Evolutionary conservation across 352 stramenopile species (phyloP), one percentile per base, ranked within the genome.

Genomic region (Phytophthora litchii): DNA sequence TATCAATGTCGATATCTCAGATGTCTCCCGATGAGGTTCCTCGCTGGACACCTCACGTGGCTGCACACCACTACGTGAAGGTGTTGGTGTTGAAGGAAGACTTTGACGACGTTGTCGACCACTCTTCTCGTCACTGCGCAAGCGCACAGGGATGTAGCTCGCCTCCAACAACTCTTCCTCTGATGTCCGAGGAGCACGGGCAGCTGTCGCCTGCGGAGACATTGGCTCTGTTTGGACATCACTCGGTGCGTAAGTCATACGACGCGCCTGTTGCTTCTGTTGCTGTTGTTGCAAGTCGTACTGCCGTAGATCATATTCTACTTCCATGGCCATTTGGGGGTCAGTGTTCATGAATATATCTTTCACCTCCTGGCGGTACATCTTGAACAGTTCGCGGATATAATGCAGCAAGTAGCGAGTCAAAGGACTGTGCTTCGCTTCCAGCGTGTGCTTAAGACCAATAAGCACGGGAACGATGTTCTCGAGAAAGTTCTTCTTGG

Each of bases 401-500:
- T 98, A 99, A 43, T 83, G 73, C 70, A 98, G 95, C 50, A 99
- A 65, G 54, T 98, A 88, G 38, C 92, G 86, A 54, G 98, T 92
- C 43, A 99, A 64, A 0, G 95, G 95, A 52, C 94, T 99, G 46
- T 92, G 87, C 58, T 92, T 97, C 16, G 77, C 80, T 58, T 99
- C 94, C 20, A 99, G 79, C 25, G 94, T 91, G 51, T 93, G 87
- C 70, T 99, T 99, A 27, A 99, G 80, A 14, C 91, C 96, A 50
- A 98, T 97, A 16, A 99, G 70, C 34, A 99, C 95, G 0, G 97
- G 97, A 9, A 99, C 86, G 2, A 99, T 80, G 44, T 98, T 98
- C 70, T 99, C 96, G 29, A 99, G 76, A 38, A 99, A 91, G 65
- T 99, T 98, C 72, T 98, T 99, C 62, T 95, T 90, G 32, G 92